phyloP scores from a whole-genome alignment of 495 filamentous ascomycete species.

The Hypoxylon subgilvum region DNA sequence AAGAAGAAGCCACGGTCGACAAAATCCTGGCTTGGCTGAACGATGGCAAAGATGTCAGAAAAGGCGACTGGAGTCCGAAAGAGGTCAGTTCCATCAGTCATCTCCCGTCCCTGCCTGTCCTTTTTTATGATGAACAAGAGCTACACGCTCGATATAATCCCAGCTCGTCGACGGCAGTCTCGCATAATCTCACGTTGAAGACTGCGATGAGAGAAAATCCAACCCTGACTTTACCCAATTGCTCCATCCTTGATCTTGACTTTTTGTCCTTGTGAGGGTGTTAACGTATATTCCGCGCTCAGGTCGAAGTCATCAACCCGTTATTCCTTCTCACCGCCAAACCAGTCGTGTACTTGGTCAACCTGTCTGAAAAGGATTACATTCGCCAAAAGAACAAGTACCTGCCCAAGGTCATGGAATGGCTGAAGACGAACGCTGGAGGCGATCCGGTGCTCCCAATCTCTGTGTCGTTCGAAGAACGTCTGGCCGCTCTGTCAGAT shows the following conservation, averaged over 20 bases:
- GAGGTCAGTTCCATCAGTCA: conserved; percentile 75
- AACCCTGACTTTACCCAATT: conserved; percentile 62
- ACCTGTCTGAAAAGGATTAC: conserved; percentile 95
- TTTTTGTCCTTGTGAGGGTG: conserved; percentile 21
- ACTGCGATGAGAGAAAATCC: conserved; percentile 77
- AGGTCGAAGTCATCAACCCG: conserved; percentile 98
- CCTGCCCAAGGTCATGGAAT: conserved; percentile 86
- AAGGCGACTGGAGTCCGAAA: conserved; percentile 87
- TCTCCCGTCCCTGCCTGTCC: conserved; percentile 32
- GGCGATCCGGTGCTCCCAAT: conserved; percentile 92
- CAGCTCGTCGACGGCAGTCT: conserved; percentile 99
- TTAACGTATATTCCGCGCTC: conserved; percentile 41
- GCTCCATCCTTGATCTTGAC: conserved; percentile 47
- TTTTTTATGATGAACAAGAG: conserved; percentile 93
- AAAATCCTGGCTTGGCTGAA: conserved; percentile 82
- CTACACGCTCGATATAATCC: conserved; percentile 93
- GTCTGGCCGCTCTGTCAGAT: conserved; percentile 79
- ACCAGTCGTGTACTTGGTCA: conserved; percentile 96
- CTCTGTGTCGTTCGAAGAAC: conserved; percentile 90
- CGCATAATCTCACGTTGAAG: conserved; percentile 70
- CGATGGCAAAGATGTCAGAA: conserved; percentile 88
- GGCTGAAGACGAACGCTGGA: conserved; percentile 87
- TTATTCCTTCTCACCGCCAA: conserved; percentile 95
- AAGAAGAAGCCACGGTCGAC: conserved; percentile 91
- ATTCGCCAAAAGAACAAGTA: conserved; percentile 99